These are phyloP conservation scores for Talaromyces liani DNA, from an alignment of 495 filamentous ascomycete species.

Conservation along the genomic window DNA sequence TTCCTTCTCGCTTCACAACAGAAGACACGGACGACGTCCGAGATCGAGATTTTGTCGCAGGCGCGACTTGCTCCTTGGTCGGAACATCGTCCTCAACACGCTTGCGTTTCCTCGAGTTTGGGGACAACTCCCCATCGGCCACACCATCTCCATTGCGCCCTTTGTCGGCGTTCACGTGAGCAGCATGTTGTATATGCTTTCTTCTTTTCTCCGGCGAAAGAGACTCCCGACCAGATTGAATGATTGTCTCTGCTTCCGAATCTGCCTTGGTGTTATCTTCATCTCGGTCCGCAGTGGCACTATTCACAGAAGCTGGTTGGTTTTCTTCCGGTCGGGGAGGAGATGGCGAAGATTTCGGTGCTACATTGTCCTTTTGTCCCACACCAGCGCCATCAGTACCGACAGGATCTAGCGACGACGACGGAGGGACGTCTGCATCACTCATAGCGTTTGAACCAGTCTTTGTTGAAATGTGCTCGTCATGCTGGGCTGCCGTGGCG, in stretches of 20 bases:
- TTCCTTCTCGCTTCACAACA: conserved; percentile 2
- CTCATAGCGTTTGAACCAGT: conserved; percentile 46
- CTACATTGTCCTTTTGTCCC: background rate
- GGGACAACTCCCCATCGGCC: conserved; percentile 17
- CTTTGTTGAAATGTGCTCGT: conserved; percentile 36
- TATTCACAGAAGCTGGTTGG: conserved; percentile 3
- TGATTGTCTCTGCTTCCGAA: conserved; percentile 77
- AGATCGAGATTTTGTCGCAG: background rate
- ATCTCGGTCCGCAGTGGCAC: conserved; percentile 16
- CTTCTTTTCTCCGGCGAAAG: conserved; percentile 59
- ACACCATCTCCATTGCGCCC: conserved; percentile 35
- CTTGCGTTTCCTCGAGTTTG: conserved; percentile 28
- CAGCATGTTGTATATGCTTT: conserved; percentile 62
- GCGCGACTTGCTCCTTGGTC: conserved; percentile 1
- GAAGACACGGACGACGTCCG: conserved; percentile 4
- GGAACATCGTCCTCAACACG: conserved; percentile 21
- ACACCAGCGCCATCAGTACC: conserved; percentile 11
- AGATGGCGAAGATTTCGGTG: conserved; percentile 12
- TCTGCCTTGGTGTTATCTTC: conserved; percentile 45
- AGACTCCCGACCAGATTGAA: conserved; percentile 65
- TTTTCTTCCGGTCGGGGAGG: conserved; percentile 6
- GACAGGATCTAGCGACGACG: conserved; percentile 35
- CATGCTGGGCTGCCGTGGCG: conserved; percentile 42
- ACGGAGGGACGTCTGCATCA: conserved; percentile 35
- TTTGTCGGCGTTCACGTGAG: conserved; percentile 44